A percentile compares a stretch with the other conserved stretches of the same genome.
Conservation (phyloP, 2,329 filamentous ascomycete genomes). For the Hypoxylon sp. region DNA sequence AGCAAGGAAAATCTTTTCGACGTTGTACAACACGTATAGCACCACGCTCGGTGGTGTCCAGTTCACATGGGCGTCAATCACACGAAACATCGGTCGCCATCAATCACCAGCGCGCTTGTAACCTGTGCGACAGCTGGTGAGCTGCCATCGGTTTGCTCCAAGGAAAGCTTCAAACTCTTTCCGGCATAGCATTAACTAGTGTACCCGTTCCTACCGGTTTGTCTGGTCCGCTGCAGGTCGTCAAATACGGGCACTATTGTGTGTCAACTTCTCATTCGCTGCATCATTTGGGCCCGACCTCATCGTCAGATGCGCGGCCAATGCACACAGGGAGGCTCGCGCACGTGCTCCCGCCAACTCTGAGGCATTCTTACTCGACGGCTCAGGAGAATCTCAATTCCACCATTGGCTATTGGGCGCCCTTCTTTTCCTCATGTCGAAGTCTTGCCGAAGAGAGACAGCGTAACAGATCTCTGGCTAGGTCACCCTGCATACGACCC, state of each 20-base stretch:
- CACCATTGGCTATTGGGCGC: constrained; percentile 41
- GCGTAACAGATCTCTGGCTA: constrained; percentile 43
- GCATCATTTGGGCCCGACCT: constrained; percentile 47
- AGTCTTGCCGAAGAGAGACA: constrained; percentile 35
- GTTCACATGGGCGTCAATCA: constrained; percentile 41
- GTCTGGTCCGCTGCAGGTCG: constrained; percentile 47
- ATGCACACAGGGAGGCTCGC: constrained; percentile 45
- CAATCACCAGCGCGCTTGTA: constrained; percentile 38
- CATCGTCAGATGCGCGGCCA: constrained; percentile 45
- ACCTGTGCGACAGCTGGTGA: constrained; percentile 37
- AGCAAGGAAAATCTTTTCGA: constrained; percentile 28
- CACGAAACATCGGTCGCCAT: constrained; percentile 42
- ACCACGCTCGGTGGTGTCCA: constrained; percentile 32
- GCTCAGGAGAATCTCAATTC: constrained; percentile 31
- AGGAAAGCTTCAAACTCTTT: constrained; percentile 38
- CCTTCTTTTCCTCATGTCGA: constrained; percentile 26
- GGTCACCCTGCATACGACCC: constrained; percentile 43
- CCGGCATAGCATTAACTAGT: constrained; percentile 41
- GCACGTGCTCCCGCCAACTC: constrained; percentile 47
- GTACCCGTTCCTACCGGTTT: constrained; percentile 42
- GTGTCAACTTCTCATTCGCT: constrained; percentile 51
- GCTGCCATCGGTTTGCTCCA: constrained; percentile 36
- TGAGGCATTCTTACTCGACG: constrained; percentile 26
- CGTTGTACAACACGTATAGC: constrained; percentile 35
- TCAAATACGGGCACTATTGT: constrained; percentile 46